phyloP scores from a whole-genome alignment of 306 rosid species.

The Quercus glauca region DNA sequence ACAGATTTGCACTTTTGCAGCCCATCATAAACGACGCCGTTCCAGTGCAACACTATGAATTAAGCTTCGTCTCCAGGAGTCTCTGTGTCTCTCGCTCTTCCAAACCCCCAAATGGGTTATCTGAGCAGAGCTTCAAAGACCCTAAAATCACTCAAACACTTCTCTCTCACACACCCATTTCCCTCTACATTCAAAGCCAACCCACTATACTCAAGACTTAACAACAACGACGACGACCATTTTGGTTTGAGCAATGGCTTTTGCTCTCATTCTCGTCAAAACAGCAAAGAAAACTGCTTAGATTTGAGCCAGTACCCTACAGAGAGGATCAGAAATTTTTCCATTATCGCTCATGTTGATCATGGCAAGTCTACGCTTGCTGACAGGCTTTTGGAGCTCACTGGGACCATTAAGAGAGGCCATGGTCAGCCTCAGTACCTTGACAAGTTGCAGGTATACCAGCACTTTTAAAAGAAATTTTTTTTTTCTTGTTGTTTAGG shows the following conservation, averaged over 20 bases:
- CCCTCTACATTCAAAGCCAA: slow-evolving; percentile 23
- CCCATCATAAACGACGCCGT: neutral
- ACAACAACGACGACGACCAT: slow-evolving; percentile 19
- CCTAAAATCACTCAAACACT: slow-evolving; percentile 41
- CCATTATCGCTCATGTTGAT: slow-evolving; percentile 73
- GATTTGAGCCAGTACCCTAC: slow-evolving; percentile 72
- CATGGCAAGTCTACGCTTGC: slow-evolving; percentile 89
- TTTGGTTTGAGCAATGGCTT: slow-evolving; percentile 39
- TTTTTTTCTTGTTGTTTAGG: neutral
- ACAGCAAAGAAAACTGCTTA: slow-evolving; percentile 38
- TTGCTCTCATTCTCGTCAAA: slow-evolving; percentile 56
- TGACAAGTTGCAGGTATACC: slow-evolving; percentile 73
- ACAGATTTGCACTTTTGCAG: neutral
- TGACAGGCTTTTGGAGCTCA: slow-evolving; percentile 86
- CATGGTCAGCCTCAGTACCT: slow-evolving; percentile 94
- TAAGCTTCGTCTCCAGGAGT: neutral
- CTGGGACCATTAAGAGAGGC: slow-evolving; percentile 89
- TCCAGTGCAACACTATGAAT: neutral
- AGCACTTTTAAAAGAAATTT: neutral
- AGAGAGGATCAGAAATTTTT: slow-evolving; percentile 79
- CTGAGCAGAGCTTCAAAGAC: slow-evolving; percentile 51
- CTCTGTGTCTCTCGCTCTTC: neutral
- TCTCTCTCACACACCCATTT: slow-evolving; percentile 21
- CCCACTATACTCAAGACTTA: slow-evolving; percentile 14
- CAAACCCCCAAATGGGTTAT: slow-evolving; percentile 75